Conservation (phyloP, 441 rosid genomes). For the Adansonia grandidieri region DNA sequence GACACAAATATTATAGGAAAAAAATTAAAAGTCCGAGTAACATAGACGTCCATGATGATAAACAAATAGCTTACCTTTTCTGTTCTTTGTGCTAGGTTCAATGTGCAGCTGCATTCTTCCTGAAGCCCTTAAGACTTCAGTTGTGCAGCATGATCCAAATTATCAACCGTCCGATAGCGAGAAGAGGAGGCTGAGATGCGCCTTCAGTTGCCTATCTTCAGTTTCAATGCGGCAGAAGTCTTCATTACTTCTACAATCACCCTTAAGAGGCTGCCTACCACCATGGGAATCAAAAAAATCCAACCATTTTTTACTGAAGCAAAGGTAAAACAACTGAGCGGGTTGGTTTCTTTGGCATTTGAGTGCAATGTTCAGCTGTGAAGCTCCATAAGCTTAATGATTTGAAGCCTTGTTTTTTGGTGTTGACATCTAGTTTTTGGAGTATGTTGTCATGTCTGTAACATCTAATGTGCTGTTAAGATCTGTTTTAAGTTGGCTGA, state of each 20-base stretch:
- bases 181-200: conserved; percentile 49
- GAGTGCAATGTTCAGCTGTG: neutral
- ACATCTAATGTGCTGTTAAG: neutral
- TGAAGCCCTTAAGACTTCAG: conserved; percentile 55
- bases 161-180: conserved; percentile 47
- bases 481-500: conserved; percentile 20
- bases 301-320: conserved; percentile 62
- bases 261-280: conserved; percentile 63
- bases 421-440: conserved; percentile 19
- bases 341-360: neutral
- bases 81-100: conserved; percentile 46
- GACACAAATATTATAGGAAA: no score
- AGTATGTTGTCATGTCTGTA: conserved; percentile 18
- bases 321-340: conserved; percentile 54
- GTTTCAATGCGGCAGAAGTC: conserved; percentile 71
- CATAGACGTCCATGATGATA: no score
- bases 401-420: neutral
- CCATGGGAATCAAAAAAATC: conserved; percentile 64
- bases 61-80: neutral
- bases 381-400: neutral
- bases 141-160: conserved; percentile 49
- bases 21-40: no score
- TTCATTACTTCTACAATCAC: conserved; percentile 56
- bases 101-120: conserved; percentile 74
- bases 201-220: conserved; percentile 59